These are phyloP conservation scores for Passalora sequoiae DNA, from an alignment of 2,329 filamentous ascomycete genomes.

Conservation along the genomic window DNA sequence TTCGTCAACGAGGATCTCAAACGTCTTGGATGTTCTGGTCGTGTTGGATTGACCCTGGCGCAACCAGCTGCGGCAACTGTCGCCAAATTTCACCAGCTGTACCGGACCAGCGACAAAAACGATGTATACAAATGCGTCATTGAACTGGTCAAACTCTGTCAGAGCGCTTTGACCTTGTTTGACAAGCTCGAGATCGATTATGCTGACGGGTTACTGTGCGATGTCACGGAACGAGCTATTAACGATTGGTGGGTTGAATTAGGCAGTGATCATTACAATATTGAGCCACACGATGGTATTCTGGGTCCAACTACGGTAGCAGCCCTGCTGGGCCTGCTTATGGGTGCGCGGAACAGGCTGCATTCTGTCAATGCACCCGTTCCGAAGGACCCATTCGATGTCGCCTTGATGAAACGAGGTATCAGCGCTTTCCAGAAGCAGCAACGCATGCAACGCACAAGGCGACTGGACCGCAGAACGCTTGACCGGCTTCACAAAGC, in stretches of 20 bases:
- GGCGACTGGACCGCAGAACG: conserved; percentile 77
- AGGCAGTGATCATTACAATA: conserved; percentile 83
- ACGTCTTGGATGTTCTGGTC: conserved; percentile 82
- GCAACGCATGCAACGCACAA: conserved; percentile 70
- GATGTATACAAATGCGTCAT: conserved; percentile 72
- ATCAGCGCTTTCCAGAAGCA: conserved; percentile 87
- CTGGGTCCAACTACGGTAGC: conserved; percentile 88
- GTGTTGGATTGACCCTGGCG: conserved; percentile 75
- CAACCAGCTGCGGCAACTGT: conserved; percentile 74
- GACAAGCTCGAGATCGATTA: conserved; percentile 82
- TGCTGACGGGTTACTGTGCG: conserved; percentile 85
- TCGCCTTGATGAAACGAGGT: conserved; percentile 73
- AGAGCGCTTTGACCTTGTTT: conserved; percentile 82
- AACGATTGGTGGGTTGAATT: conserved; percentile 96
- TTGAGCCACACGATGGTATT: conserved; percentile 88
- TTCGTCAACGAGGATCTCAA: conserved; percentile 94
- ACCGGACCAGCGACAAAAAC: conserved; percentile 78
- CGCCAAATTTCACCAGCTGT: conserved; percentile 87
- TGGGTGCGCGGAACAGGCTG: conserved; percentile 84
- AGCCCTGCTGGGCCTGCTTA: conserved; percentile 76
- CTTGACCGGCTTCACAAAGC: conserved; percentile 71
- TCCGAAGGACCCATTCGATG: conserved; percentile 85
- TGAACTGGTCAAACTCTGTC: conserved; percentile 86
- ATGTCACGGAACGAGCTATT: conserved; percentile 83
- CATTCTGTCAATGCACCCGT: conserved; percentile 80